Conservation (phyloP, 2,329 filamentous ascomycete species). For the Trichoderma afroharzianum region DNA sequence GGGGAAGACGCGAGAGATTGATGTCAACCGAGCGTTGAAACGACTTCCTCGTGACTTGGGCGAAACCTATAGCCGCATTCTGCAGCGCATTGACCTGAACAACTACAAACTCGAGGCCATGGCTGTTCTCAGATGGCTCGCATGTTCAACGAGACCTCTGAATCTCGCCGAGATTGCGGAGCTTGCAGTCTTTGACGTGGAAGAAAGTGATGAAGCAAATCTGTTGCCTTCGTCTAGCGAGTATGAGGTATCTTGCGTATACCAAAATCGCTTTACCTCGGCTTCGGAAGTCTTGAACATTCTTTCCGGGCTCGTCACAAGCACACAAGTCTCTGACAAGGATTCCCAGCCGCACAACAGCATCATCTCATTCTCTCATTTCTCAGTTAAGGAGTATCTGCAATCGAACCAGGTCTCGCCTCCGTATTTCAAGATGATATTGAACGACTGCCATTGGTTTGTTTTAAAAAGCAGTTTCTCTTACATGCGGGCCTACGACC, state of each 20-base stretch:
- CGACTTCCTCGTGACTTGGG: background rate
- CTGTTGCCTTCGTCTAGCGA: background rate
- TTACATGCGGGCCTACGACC: background rate
- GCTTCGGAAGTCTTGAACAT: background rate
- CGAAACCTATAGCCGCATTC: background rate
- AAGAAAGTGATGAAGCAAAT: background rate
- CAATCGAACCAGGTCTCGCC: background rate
- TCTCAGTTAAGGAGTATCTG: background rate
- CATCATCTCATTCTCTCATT: background rate
- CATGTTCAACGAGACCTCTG: background rate
- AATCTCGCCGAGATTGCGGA: background rate
- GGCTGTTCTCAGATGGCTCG: background rate
- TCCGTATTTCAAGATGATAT: background rate
- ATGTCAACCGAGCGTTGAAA: background rate
- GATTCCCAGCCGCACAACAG: background rate
- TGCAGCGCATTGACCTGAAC: background rate
- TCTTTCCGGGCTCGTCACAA: background rate
- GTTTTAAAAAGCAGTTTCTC: background rate
- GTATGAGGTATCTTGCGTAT: background rate
- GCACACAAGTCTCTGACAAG: background rate
- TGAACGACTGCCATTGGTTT: background rate
- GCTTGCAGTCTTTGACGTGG: background rate
- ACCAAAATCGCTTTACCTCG: background rate
- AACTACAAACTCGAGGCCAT: background rate
- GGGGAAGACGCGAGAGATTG: background rate